Evolutionary conservation across 805 yeast species (phyloP), one percentile per base, ranked within the genome.

Genomic region (Scheffersomyces stipitis): DNA sequence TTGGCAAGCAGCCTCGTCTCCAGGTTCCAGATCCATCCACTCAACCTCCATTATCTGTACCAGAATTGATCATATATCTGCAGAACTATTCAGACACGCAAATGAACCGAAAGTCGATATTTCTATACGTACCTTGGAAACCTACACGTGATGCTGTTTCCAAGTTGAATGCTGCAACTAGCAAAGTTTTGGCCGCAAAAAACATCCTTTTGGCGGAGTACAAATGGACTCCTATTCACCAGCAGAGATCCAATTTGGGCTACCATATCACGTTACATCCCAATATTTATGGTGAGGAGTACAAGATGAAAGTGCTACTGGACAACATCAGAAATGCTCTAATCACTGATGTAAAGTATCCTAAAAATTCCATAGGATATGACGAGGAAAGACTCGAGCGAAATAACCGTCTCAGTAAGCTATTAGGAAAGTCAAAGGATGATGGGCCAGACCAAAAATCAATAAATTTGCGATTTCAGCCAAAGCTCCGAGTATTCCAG

Each of bases 91-190:
- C 46, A 36, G 38, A 42, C 35, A 41, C 33, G 39, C 44, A 28
- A 46, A 29, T 30, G 18, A 23, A 36, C 4, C 43, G 35, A 16
- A 20, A 34, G 5, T 26, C 48, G 7, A 37, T 43, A 6, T 56
- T 44, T 27, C 31, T 40, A 5, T 50, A 45, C 20, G 30, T 55
- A 4, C 54, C 56, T 12, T 55, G 59, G 56, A 18, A 30, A 15
- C 51, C 53, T 3, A 27, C 40, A 16, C 32, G 33, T 2, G 30
- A 29, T 3, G 15, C 26, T 1, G 24, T 36, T 7, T 15, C 15
- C 7, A 24, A 18, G 26, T 37, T 51, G 12, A 40, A 34, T 14
- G 7, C 30, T 4, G 32, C 31, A 12, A 29, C 32, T 6, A 30
- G 28, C 4, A 15, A 29, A 14, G 48, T 43, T 12, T 13, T 45